Evolutionary conservation across 148 eudicot species (phyloP), one percentile per base, ranked within the genome.

Genomic region (Cornus kousa): DNA sequence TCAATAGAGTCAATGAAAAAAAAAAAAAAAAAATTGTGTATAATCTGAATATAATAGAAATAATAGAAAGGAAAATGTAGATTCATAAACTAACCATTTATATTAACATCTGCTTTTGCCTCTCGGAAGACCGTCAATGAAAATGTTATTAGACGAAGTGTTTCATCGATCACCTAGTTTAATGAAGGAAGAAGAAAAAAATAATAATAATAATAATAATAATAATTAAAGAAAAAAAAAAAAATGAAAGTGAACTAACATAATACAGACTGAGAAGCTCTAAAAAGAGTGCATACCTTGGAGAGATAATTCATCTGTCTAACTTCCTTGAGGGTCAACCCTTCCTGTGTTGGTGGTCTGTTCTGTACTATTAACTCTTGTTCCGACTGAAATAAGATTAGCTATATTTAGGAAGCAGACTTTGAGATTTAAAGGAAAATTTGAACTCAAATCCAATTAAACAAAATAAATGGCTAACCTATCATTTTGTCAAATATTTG

Each of bases 271-370:
- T 4, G 19, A 23, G 68, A 2, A 5, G 9, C n/a, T 9, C 39
- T 17, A 32, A 70, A 75, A 20, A 6, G 1, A 46, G 3, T 6
- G 53, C 19, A 16, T 74, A 92, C 98, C 93, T 93, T 90, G 39
- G 90, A 85, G 24, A 97, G 95, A 82, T 92, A 97, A 13, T 88
- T 90, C 98, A 97, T 97, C 74, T 91, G 81, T 35, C 95, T 85
- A 66, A 83, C 48, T 84, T 97, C 99, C 68, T 84, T 89, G 19
- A 94, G 87, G 10, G 93, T 85, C 82, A 97, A 66, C 19, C 97
- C 95, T 71, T 87, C 82, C 74, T 97, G 96, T 71, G 82, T 81
- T 19, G 86, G 69, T 50, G 91, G 89, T 72, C 94, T 91, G 24
- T 87, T 88, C 79, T 77, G 87, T n/a, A 87, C 84, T 6, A 94